A percentile compares a stretch with the other conserved stretches of the same genome.
Conservation (phyloP, 306 rosid species). For the Rosa lucieae region DNA sequence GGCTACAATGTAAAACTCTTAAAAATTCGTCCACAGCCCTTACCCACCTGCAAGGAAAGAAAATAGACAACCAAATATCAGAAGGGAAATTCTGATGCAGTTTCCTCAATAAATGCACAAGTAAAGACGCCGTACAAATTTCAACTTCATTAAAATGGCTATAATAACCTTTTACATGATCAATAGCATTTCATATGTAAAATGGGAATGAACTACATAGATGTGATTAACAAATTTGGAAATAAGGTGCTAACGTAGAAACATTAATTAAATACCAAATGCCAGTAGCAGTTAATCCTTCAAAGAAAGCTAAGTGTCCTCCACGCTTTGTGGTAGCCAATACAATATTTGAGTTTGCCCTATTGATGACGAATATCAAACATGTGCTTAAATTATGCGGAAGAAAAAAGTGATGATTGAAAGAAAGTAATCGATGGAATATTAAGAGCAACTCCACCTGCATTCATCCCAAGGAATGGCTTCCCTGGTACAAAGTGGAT, state of each 20-base stretch:
- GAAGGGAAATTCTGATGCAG: not conserved
- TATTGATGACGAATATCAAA: constrained; percentile 20
- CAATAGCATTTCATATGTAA: not conserved
- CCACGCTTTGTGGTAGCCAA: constrained; percentile 76
- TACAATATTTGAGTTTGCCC: constrained; percentile 68
- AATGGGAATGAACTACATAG: not conserved
- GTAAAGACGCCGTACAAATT: not conserved
- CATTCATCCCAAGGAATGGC: constrained; percentile 99
- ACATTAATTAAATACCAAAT: constrained; percentile 50
- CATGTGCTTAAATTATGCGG: constrained; percentile 16
- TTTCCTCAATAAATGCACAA: not conserved
- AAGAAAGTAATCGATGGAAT: constrained; percentile 11
- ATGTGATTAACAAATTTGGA: not conserved
- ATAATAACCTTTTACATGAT: not conserved
- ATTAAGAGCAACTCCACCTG: constrained; percentile 57
- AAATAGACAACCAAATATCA: not conserved
- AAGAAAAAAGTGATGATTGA: not conserved
- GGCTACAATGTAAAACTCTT: constrained; percentile 56
- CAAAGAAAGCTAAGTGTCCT: constrained; percentile 85
- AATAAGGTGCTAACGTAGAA: not conserved
- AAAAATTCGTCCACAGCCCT: constrained; percentile 70
- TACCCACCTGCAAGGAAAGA: constrained; percentile 76
- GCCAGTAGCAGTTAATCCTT: constrained; percentile 74
- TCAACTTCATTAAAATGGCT: not conserved
- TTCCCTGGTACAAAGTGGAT: constrained; percentile 93